phyloP scores from a whole-genome alignment of 768 basidiomycete species.

The Tulasnella sp. region DNA sequence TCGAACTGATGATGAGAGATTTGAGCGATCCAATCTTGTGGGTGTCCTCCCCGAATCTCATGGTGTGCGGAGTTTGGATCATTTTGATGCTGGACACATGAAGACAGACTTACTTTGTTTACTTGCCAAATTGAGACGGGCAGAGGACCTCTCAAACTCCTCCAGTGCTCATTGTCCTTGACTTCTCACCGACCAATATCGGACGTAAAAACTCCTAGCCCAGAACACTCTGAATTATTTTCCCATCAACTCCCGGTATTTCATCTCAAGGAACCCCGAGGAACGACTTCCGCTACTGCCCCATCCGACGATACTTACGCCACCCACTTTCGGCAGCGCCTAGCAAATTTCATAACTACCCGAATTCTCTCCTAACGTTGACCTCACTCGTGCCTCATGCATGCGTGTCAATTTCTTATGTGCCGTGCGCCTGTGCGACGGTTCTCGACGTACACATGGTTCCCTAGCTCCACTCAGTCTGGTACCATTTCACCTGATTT shows the following conservation, averaged over 20 bases:
- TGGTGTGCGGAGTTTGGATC: too few relatives aligned
- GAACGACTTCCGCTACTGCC: not conserved
- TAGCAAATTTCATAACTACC: not conserved
- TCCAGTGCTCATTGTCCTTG: not conserved
- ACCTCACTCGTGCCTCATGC: not conserved
- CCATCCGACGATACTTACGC: not conserved
- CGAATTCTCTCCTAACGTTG: not conserved
- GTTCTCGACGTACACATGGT: not conserved
- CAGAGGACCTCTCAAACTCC: not conserved
- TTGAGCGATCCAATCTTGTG: not conserved
- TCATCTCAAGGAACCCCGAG: not conserved
- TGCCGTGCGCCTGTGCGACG: not conserved
- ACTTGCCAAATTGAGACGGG: not conserved
- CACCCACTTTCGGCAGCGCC: not conserved
- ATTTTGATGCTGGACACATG: not conserved
- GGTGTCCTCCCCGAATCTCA: not conserved
- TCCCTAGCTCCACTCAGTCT: not conserved
- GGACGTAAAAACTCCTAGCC: not conserved
- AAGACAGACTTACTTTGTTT: slow-evolving; percentile 8
- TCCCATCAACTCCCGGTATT: not conserved
- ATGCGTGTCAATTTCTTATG: not conserved
- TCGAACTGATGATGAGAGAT: slow-evolving; percentile 2
- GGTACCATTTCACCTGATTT: not conserved
- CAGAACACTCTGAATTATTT: not conserved
- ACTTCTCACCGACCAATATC: not conserved